Evolutionary conservation across 805 yeast genomes (phyloP), one percentile per base, ranked within the genome.

Genomic region (Suhomyces sp.): DNA sequence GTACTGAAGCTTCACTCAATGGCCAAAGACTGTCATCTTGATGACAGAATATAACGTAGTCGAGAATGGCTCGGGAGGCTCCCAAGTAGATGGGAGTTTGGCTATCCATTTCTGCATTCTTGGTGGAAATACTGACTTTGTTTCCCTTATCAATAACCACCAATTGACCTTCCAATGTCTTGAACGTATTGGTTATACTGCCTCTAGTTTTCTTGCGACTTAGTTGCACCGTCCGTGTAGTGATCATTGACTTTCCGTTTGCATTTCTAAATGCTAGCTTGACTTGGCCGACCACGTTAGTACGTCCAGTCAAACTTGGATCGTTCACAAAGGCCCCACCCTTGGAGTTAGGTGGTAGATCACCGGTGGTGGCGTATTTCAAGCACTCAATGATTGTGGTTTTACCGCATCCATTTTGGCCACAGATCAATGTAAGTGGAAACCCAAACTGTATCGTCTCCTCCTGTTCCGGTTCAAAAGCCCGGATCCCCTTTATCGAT

Each of bases 21-120:
- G 99, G 99, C 99, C 99, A 94, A 27, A 90, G 70, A 60, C 93
- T 86, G 55, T 94, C 99, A 63, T 94, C 99, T 67, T 94, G 99
- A 64, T 94, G 99, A 64, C 99, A 93, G 70, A 94, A 94, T 1
- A 93, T 86, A 42, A 94, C 99, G 66, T 90, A 90, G 59, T 93
- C 97, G 49, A 94, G 71, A 51, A 94, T 83, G 0, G 98, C 88
- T 54, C 83, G 82, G 0, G 97, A 88, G 0, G 92, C 96, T 5
- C 99, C 99, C 52, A 94, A 74, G 57, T 84, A 85, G 23, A 79
- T 76, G 1, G 98, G 97, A 38, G 94, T 85, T 51, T 87, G 87
- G 5, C 78, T 70, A 63, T 94, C 71, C 48, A 94, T 76, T 56
- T 93, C 98, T 0, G 89, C 84, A 55, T 90, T 85, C 59, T 92